Conservation (phyloP, 208 protist genomes). For the Crithidia fasciculata region DNA sequence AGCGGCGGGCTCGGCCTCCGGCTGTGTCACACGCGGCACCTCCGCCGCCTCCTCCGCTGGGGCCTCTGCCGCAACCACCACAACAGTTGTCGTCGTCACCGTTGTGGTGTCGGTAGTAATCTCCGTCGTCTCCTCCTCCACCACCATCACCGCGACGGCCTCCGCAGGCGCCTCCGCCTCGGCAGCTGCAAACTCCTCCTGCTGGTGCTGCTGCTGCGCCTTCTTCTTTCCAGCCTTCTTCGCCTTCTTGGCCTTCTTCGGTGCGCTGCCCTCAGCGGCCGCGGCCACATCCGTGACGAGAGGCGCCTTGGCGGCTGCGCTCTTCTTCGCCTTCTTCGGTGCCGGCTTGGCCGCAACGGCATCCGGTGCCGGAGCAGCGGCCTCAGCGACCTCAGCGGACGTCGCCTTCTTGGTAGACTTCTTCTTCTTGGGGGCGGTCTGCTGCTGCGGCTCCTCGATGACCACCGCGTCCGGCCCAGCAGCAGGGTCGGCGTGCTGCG, state of each 20-base stretch:
- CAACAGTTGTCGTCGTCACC: neutral
- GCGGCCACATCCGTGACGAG: no score
- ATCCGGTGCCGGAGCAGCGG: neutral
- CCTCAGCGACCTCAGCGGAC: neutral
- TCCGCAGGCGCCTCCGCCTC: neutral
- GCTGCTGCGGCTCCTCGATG: neutral
- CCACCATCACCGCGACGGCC: neutral
- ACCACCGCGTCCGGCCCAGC: neutral
- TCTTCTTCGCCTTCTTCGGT: neutral
- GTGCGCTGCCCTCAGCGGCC: no score
- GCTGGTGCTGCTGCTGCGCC: neutral
- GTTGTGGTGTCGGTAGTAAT: neutral
- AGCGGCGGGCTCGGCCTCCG: neutral
- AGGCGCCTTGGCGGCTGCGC: neutral
- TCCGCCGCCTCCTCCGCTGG: neutral
- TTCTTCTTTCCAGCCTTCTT: neutral
- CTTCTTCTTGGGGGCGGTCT: constrained; percentile 1
- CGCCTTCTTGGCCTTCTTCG: neutral
- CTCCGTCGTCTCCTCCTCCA: neutral
- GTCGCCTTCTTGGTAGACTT: neutral
- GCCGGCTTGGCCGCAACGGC: neutral
- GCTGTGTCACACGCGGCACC: neutral
- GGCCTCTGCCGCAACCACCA: neutral
- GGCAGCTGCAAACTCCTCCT: neutral
- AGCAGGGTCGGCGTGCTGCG: neutral